These are phyloP conservation scores for Eimeria brunetti DNA, from an alignment of 169 alveolate genomes.

Conservation along the genomic window DNA sequence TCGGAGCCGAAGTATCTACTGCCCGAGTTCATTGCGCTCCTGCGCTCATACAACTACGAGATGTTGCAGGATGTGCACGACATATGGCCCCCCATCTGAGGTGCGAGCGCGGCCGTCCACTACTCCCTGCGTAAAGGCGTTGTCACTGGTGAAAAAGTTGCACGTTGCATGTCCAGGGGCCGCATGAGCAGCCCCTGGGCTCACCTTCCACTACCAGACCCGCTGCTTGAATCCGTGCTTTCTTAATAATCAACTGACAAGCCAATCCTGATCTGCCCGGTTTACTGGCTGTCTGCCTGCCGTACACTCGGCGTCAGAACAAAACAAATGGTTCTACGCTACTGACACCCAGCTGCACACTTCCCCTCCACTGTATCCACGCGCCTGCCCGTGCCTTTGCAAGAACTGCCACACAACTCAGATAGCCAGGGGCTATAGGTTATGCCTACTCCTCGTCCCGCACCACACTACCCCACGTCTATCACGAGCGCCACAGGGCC, in stretches of 20 bases:
- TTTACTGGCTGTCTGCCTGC: background rate
- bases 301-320: background rate
- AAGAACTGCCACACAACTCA: background rate
- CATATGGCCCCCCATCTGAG: conserved; percentile 73
- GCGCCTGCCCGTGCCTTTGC: background rate
- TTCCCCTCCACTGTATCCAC: background rate
- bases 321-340: background rate
- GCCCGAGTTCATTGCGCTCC: conserved; percentile 47
- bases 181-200: background rate
- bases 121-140: background rate
- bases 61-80: conserved; percentile 65
- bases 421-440: background rate
- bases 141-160: background rate
- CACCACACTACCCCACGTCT: background rate
- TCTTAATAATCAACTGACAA: background rate
- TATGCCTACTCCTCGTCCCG: background rate
- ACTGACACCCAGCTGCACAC: background rate
- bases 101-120: background rate
- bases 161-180: background rate
- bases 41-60: conserved; percentile 74
- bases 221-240: background rate
- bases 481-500: background rate
- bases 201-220: background rate
- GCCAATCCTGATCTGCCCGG: background rate
- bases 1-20: conserved; percentile 29